Evolutionary conservation across 768 basidiomycete genomes (phyloP), one percentile per base, ranked within the genome.

Genomic region (Boletus vermiculosoides): DNA sequence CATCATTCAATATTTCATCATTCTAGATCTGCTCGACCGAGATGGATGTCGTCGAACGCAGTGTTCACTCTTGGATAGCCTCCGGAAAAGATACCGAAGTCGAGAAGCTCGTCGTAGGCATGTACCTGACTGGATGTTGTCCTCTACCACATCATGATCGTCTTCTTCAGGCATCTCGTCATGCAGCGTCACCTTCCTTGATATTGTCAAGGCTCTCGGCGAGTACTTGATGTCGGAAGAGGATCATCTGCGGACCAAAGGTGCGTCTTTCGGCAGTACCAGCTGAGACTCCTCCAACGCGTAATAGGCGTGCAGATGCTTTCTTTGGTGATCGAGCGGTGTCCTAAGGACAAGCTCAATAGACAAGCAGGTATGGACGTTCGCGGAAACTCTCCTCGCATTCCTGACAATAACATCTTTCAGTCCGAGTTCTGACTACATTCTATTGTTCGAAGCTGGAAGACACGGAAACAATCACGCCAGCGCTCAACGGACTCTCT

Each of bases 361-460:
- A 79, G 84, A 25, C 92, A 95, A 75, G 83, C 91, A 55, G 87
- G 97, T 96, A 72, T 53, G 84, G 59, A 23, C 20, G 23, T 59
- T 48, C 10, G 12, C 18, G 25, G 25, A 25, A 23, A 7, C 10
- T 23, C 45, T 41, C 30, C 20, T 50, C 9, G 2, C 33, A 45
- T 41, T 37, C 25, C 50, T 55, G 49, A 66, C 37, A n/a, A 31
- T 34, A 25, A 33, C 16, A n/a, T 46, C 28, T 30, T 41, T 3
- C 63, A 98, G 97, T 88, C 57, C 85, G 84, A 59, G 92, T 94
- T 13, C 78, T 99, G 55, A 82, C 85, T 0, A 74, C 80, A 2
- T 99, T 98, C 77, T 94, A 87, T 67, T 83, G 84, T 64, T 86
- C 84, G 53, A 97, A 96, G 73, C 75, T 97, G 51, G 90, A 91